Conservation (phyloP, 495 filamentous ascomycete species). For the Penicillium psychrofluorescens region DNA sequence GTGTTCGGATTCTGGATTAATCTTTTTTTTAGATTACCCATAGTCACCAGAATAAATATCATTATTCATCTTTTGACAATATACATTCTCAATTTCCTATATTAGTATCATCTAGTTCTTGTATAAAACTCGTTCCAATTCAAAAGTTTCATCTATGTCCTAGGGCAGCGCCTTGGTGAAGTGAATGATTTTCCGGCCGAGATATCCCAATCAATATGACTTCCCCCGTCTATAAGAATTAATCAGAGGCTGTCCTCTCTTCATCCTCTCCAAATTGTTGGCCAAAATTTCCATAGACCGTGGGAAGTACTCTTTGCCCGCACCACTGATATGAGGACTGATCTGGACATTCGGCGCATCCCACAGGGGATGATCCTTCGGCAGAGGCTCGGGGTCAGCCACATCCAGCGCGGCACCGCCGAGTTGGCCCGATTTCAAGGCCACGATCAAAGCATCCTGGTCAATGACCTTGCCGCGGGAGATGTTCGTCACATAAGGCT, state of each 20-base stretch:
- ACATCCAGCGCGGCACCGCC: constrained; percentile 78
- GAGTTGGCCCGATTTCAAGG: constrained; percentile 38
- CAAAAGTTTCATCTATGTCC: no score
- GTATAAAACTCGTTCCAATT: no score
- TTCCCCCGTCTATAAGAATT: constrained; percentile 59
- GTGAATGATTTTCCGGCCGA: no score
- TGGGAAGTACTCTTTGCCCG: constrained; percentile 49
- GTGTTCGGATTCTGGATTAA: no score
- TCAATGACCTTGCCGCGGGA: constrained; percentile 65
- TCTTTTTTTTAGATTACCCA: background rate
- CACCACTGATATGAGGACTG: constrained; percentile 72
- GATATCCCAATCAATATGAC: constrained; percentile 31
- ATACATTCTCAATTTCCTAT: no score
- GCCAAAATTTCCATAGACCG: constrained; percentile 54
- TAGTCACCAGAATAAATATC: no score
- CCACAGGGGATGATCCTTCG: constrained; percentile 63
- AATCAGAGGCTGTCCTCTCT: constrained; percentile 53
- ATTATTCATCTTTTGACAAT: no score
- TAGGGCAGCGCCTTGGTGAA: no score
- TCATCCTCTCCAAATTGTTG: constrained; percentile 52
- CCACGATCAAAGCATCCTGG: constrained; percentile 57
- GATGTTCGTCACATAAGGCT: constrained; percentile 63
- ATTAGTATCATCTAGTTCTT: no score
- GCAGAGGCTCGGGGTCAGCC: constrained; percentile 77
- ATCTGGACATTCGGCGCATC: constrained; percentile 65